Evolutionary conservation across 2,329 filamentous ascomycete genomes (phyloP), one percentile per base, ranked within the genome.

Genomic region (Cryphonectria nitschkei): DNA sequence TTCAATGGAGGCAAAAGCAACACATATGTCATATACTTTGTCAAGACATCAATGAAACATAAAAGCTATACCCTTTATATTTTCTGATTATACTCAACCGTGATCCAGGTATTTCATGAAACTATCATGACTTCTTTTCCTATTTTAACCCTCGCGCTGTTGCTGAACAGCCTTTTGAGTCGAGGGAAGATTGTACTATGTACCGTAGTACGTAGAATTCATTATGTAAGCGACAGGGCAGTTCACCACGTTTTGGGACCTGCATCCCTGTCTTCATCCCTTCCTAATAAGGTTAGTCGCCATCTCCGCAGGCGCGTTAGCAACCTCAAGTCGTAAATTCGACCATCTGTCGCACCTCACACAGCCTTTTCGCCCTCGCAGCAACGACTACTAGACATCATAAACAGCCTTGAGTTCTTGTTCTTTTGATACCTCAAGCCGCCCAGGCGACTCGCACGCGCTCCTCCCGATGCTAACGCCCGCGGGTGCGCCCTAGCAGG

Each of bases 241-340:
- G 16, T 3, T 29, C 14, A 43, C 39, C 61, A 26, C 39, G 26
- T 26, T 43, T 13, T 46, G 67, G 69, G 67, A 73, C 72, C 74
- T 70, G 72, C 72, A 76, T 75, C 74, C 70, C 60, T 67, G 66
- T 71, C 71, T n/a, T 56, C 65, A 32, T 65, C 68, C 32, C 34
- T 46, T 52, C 62, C 29, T 56, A 46, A 70, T 62, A 66, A 67
- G 67, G 65, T 66, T 70, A 68, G 54, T 52, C 61, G 63, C 29
- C 54, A 41, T 37, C 46, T 54, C 65, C 65, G 65, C 65, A 72
- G 65, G 65, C 66, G 68, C 61, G 65, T 69, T 63, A 65, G 70
- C 67, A 65, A 72, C 70, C 65, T 72, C 70, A 70, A 58, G 65
- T 63, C 68, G 54, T 70, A 56, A 67, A 70, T 70, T 70, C 67